phyloP scores from a whole-genome alignment of 176 grass and related monocot genomes.

The Musa beccarii region DNA sequence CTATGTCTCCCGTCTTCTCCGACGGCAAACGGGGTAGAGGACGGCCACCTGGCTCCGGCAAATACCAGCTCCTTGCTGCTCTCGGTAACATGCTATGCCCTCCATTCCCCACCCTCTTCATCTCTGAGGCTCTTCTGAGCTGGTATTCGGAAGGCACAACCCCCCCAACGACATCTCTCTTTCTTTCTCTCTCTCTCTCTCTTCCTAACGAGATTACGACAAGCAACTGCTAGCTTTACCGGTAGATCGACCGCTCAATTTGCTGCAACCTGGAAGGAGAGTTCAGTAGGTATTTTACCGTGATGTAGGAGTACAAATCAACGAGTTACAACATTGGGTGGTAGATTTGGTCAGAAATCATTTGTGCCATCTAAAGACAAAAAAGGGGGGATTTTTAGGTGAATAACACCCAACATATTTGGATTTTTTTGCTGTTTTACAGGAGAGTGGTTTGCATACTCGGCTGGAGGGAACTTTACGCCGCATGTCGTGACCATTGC shows the following conservation, averaged over 20 bases:
- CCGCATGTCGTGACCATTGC: slow-evolving; percentile 82
- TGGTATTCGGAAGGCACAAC: too few relatives aligned
- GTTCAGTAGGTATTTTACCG: too few relatives aligned
- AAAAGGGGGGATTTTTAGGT: neutral
- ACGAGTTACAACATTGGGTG: too few relatives aligned
- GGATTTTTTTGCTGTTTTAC: neutral
- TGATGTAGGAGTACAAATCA: too few relatives aligned
- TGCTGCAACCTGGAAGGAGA: too few relatives aligned
- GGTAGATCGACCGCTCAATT: too few relatives aligned
- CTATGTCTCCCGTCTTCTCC: neutral
- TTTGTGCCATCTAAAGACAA: neutral
- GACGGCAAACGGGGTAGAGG: slow-evolving; percentile 53
- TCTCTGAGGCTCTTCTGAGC: slow-evolving; percentile 23
- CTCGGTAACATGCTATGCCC: slow-evolving; percentile 43
- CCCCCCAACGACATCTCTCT: neutral
- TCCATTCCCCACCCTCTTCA: neutral
- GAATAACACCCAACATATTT: neutral
- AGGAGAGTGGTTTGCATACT: slow-evolving; percentile 88
- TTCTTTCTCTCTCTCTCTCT: neutral
- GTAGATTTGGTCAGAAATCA: neutral
- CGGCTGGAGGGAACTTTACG: slow-evolving; percentile 90
- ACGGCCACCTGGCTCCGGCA: slow-evolving; percentile 71
- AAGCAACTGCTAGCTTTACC: too few relatives aligned
- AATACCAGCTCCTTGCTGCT: slow-evolving; percentile 71
- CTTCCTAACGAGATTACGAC: too few relatives aligned